Evolutionary conservation across 2,329 filamentous ascomycete genomes (phyloP), one percentile per base, ranked within the genome.

Genomic region (Zymoseptoria tritici): DNA sequence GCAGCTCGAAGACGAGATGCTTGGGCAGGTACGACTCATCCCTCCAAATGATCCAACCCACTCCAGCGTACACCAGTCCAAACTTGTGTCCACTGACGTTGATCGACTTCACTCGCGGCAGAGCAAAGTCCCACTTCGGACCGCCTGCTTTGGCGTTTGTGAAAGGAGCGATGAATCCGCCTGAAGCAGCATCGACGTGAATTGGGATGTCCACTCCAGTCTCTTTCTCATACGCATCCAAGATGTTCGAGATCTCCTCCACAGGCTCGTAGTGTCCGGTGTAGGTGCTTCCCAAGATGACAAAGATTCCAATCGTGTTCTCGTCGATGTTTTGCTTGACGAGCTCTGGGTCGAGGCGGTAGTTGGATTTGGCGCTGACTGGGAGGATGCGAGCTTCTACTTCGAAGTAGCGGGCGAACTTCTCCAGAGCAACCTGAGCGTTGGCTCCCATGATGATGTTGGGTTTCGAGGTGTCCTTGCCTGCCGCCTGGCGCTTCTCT

Each of bases 371-470:
- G 64, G 81, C 78, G 56, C 79, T 85, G 9, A 87, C 86, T 19
- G 82, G 85, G 54, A 86, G 73, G 59, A 87, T 87, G 53, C 82
- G 79, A 22, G 84, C 81, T 68, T 90, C 86, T 46, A 90, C 86
- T 52, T 90, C 87, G 60, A 90, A 90, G 71, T 90, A 90, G 24
- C 86, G 75, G 2, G 86, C 85, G 63, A 89, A 89, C 70, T 90
- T 90, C 73, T 89, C 84, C 50, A 89, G 77, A 0, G 86, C 86
- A 0, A 90, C 87, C 73, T 90, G 87, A 1, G 86, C 86, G 65
- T 89, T 89, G 22, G 84, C 80, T 1, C 86, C 87, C 87, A 90
- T 90, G 67, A 90, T 77, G 63, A 90, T 89, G 68, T 90, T 90
- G 1, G 87, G 87, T 31, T 81, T 83, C 1, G 74, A 78, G 1